Evolutionary conservation across 2,329 filamentous ascomycete species (phyloP).

Genomic region (Ophiostoma australiae): DNA sequence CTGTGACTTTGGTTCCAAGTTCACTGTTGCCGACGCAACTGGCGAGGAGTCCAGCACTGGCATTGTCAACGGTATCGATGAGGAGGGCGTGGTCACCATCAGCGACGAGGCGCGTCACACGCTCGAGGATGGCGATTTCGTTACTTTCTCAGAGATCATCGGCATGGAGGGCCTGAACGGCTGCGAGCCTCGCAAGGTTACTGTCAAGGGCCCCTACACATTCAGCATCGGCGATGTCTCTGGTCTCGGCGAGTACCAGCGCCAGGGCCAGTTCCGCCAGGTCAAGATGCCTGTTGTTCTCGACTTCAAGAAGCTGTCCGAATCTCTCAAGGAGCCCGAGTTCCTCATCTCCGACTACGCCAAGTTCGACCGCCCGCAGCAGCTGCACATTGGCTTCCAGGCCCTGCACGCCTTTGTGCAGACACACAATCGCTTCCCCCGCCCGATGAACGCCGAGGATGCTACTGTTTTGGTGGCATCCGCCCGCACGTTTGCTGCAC

Average conservation of each 20-base stretch:
- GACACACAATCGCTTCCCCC: constrained; percentile 68
- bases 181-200: constrained; percentile 79
- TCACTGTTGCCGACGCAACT: constrained; percentile 82
- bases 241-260: constrained; percentile 77
- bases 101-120: constrained; percentile 93
- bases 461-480: constrained; percentile 71
- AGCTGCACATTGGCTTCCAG: constrained; percentile 89
- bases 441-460: constrained; percentile 79
- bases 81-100: constrained; percentile 85
- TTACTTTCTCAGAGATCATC: constrained; percentile 88
- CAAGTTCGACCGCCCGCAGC: constrained; percentile 91
- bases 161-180: constrained; percentile 87
- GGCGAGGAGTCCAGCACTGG: constrained; percentile 83
- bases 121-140: constrained; percentile 91
- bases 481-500: constrained; percentile 66
- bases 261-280: constrained; percentile 85
- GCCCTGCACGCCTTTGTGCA: constrained; percentile 83
- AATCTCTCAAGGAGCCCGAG: constrained; percentile 79
- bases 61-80: constrained; percentile 84
- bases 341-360: constrained; percentile 91
- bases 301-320: constrained; percentile 76
- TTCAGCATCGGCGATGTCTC: constrained; percentile 96
- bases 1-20: constrained; percentile 94
- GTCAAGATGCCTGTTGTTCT: constrained; percentile 98
- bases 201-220: constrained; percentile 92